Conservation (phyloP, 495 filamentous ascomycete genomes). For the Pseudevernia furfuracea region DNA sequence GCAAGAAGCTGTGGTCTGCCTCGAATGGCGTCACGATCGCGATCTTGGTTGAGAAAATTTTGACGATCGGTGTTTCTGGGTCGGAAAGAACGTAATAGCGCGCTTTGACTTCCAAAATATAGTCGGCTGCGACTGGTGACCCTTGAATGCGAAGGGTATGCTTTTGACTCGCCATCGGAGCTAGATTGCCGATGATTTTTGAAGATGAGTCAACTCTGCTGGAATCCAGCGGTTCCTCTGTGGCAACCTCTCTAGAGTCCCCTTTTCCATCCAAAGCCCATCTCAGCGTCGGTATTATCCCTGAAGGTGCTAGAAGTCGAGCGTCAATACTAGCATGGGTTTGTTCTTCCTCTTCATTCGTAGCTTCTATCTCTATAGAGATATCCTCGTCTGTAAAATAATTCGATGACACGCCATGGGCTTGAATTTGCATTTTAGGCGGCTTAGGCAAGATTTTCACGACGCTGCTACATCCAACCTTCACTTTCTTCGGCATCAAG, state of each 20-base stretch:
- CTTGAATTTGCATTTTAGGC: constrained; percentile 74
- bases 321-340: constrained; percentile 63
- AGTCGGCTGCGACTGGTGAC: constrained; percentile 47
- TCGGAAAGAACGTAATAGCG: constrained; percentile 75
- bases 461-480: constrained; percentile 32
- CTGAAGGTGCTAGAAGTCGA: constrained; percentile 52
- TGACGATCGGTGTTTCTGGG: constrained; percentile 73
- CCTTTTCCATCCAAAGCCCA: constrained; percentile 38
- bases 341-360: constrained; percentile 79
- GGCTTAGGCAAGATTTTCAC: constrained; percentile 78
- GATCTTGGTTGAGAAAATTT: constrained; percentile 56
- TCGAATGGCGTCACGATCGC: constrained; percentile 77
- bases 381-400: constrained; percentile 82
- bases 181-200: constrained; percentile 16
- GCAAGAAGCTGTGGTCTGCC: constrained; percentile 75
- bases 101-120: constrained; percentile 62
- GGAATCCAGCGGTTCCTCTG: background rate
- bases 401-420: constrained; percentile 51
- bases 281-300: constrained; percentile 42
- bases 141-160: constrained; percentile 43
- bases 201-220: background rate
- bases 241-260: constrained; percentile 11
- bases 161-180: constrained; percentile 29
- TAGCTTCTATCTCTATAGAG: constrained; percentile 55
- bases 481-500: constrained; percentile 32